Conservation (phyloP, 2,329 filamentous ascomycete species). For the Phialophora tarda region DNA sequence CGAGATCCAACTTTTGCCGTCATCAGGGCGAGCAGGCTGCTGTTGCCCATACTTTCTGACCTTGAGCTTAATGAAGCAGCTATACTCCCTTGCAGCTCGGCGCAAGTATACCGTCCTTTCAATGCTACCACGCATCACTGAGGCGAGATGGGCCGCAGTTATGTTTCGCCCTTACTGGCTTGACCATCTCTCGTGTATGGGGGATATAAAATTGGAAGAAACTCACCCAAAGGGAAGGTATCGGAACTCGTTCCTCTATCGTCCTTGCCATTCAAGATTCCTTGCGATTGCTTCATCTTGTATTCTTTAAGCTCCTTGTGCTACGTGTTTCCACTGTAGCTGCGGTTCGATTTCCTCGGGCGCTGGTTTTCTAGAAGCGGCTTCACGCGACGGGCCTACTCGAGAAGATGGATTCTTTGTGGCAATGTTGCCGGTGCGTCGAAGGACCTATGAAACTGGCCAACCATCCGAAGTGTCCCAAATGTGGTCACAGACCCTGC, state of each 20-base stretch:
- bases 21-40: conserved; percentile 2
- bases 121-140: conserved; percentile 8
- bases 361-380: neutral
- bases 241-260: neutral
- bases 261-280: neutral
- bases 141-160: conserved; percentile 4
- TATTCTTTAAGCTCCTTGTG: neutral
- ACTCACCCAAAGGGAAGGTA: conserved; percentile 2
- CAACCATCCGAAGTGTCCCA: conserved; percentile 21
- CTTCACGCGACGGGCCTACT: neutral
- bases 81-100: conserved; percentile 1
- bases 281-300: neutral
- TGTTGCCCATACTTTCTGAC: neutral
- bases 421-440: conserved; percentile 25
- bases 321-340: neutral
- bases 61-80: neutral
- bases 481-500: conserved; percentile 30
- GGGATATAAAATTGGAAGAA: neutral
- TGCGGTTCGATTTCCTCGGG: neutral
- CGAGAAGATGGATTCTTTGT: conserved; percentile 1
- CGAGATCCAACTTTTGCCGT: neutral
- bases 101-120: conserved; percentile 1
- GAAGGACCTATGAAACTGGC: conserved; percentile 14
- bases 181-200: neutral
- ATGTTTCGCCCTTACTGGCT: neutral